Evolutionary conservation across 2,329 filamentous ascomycete species (phyloP), one percentile per base, ranked within the genome.

Genomic region (Monosporascus sp.): DNA sequence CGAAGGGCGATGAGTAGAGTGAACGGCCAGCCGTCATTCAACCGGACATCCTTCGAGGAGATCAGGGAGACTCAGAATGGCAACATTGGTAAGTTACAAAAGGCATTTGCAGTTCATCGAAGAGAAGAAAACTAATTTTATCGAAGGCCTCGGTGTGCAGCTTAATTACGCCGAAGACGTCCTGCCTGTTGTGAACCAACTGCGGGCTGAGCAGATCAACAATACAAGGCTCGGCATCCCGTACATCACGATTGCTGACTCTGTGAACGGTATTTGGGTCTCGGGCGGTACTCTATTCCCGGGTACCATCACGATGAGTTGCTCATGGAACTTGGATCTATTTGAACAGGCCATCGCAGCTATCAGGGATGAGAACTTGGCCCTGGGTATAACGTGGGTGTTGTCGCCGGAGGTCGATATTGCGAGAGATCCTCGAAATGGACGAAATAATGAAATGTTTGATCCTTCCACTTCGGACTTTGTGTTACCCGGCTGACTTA

Each of bases 361-460:
- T 0, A 66, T 67, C 9, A 62, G 68, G 3, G 67, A 69, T 3
- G 68, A 70, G 52, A 66, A 67, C 26, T 47, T 64, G 7, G 64
- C 66, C 2, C 52, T 68, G 7, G 68, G 69, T 0, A 62, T 65
- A 31, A 63, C 60, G 31, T 71, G 69, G 69, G 66, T 71, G 8
- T 58, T 71, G 2, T 67, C 64, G 0, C 68, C 69, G 7, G 66
- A 67, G 34, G 55, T 71, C 5, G 69, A 70, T 51, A 51, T 70
- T 7, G 64, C 61, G 6, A 66, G 62, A 51, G 67, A 71, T 20
- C 69, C 67, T 17, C 54, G 66, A 20, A 63, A 68, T 49, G 64
- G 64, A 5, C 54, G 64, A 5, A 60, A 61, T 48, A 63, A 60
- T 24, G 57, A 61, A 49, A 62, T 55, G 56, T 64, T 51, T 53